phyloP scores from a whole-genome alignment of 1,284 basidiomycete genomes.

The Neonothopanus nambi region DNA sequence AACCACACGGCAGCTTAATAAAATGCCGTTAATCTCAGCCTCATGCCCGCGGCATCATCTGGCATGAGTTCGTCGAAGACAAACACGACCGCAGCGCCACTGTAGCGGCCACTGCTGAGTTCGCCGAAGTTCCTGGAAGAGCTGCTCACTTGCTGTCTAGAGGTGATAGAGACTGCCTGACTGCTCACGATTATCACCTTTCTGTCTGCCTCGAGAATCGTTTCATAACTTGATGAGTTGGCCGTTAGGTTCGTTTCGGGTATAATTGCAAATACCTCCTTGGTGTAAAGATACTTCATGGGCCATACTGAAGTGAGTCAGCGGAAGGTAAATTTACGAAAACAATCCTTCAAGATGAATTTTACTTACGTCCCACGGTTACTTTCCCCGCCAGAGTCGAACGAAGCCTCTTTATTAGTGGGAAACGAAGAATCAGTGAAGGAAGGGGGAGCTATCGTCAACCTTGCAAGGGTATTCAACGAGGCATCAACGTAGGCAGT shows the following conservation, averaged over 20 bases:
- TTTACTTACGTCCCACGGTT: slow-evolving; percentile 40
- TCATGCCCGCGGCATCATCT: no score
- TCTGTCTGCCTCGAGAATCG: slow-evolving; percentile 44
- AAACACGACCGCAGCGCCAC: no score
- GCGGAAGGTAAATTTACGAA: no score
- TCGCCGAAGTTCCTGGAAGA: no score
- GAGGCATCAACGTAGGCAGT: background rate
- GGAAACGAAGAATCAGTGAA: slow-evolving; percentile 51
- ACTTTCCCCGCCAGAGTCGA: slow-evolving; percentile 38
- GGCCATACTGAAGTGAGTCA: slow-evolving; percentile 38
- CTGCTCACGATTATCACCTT: background rate
- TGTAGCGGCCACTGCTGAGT: no score
- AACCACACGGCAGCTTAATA: no score
- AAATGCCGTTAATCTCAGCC: no score
- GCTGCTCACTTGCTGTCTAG: no score
- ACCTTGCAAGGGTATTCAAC: slow-evolving; percentile 42
- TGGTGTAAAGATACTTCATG: slow-evolving; percentile 44
- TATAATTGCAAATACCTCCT: slow-evolving; percentile 43
- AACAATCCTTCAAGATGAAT: background rate
- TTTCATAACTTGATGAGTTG: slow-evolving; percentile 40
- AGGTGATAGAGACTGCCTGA: no score
- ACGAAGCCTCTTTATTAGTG: slow-evolving; percentile 42
- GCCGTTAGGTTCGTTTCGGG: slow-evolving; percentile 45
- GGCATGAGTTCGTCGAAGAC: no score
- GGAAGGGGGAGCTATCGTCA: slow-evolving; percentile 47